These are phyloP conservation scores for Sicyos baderoa DNA, from an alignment of 306 rosid genomes.

Conservation along the genomic window DNA sequence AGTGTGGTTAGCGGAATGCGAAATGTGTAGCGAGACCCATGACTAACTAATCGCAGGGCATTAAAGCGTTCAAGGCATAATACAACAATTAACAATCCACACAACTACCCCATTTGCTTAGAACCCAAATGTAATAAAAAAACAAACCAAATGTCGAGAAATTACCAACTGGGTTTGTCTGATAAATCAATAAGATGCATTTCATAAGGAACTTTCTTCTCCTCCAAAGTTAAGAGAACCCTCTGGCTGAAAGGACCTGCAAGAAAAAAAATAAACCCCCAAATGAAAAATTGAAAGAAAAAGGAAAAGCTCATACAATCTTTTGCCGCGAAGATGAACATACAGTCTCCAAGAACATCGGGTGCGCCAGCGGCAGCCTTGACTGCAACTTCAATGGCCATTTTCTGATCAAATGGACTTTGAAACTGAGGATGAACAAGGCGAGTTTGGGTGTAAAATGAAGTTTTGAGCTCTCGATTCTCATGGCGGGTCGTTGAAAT, in stretches of 20 bases:
- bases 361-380: slow-evolving; percentile 72
- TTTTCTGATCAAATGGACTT: slow-evolving; percentile 1
- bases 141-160: neutral
- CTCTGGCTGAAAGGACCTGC: slow-evolving; percentile 80
- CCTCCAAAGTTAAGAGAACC: slow-evolving; percentile 72
- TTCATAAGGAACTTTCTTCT: slow-evolving; percentile 56
- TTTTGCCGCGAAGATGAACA: neutral
- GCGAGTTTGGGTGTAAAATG: neutral
- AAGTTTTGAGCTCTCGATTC: neutral
- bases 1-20: too few species aligned
- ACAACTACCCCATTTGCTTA: slow-evolving; percentile 18
- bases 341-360: slow-evolving; percentile 65
- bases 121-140: neutral
- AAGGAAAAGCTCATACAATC: slow-evolving; percentile 13
- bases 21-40: too few species aligned
- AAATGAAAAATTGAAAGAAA: slow-evolving; percentile 5
- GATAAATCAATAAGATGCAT: slow-evolving; percentile 42
- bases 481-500: neutral
- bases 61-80: too few species aligned
- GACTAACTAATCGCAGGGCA: too few species aligned
- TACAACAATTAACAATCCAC: slow-evolving; percentile 14
- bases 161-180: slow-evolving; percentile 70
- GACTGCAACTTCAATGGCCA: slow-evolving; percentile 56
- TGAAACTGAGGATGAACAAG: neutral
- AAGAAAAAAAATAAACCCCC: neutral